phyloP scores from a whole-genome alignment of 495 filamentous ascomycete species.

The Articulospora tetracladia region DNA sequence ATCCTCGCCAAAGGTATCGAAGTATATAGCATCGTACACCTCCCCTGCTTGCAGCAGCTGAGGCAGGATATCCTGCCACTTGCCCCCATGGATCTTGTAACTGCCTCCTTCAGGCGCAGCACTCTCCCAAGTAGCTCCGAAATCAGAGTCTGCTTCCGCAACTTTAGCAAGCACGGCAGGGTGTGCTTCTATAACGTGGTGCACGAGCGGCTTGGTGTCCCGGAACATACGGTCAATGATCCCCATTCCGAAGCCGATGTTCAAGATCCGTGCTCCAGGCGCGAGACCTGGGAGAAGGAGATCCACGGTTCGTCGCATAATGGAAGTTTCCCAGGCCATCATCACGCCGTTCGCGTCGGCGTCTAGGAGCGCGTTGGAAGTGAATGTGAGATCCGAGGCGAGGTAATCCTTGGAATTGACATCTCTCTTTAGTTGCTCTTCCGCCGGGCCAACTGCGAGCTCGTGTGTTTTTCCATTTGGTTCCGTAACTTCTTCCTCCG shows the following conservation, averaged over 20 bases:
- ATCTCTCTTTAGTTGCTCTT: constrained; percentile 20
- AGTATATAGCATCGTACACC: constrained; percentile 90
- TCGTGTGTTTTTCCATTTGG: constrained; percentile 15
- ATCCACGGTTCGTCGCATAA: constrained; percentile 78
- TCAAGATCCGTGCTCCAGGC: constrained; percentile 68
- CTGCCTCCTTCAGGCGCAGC: constrained; percentile 35
- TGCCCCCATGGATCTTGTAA: constrained; percentile 49
- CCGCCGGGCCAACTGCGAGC: constrained; percentile 20
- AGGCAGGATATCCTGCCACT: constrained; percentile 82
- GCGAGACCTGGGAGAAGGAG: constrained; percentile 49
- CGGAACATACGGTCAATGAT: constrained; percentile 88
- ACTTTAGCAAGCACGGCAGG: constrained; percentile 73
- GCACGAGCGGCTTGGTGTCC: constrained; percentile 55
- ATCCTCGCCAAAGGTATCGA: constrained; percentile 94
- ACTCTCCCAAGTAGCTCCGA: constrained; percentile 41
- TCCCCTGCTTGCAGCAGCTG: constrained; percentile 63
- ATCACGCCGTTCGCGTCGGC: constrained; percentile 83
- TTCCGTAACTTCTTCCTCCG: constrained; percentile 1
- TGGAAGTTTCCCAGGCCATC: constrained; percentile 93
- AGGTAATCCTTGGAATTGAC: constrained; percentile 61
- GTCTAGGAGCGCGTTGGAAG: constrained; percentile 68
- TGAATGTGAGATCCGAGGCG: constrained; percentile 70
- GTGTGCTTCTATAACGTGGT: constrained; percentile 94
- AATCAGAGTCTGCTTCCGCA: constrained; percentile 35
- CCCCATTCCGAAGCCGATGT: constrained; percentile 95